Base-by-base conservation (phyloP, 768 basidiomycete species). In the Kwoniella heveanensis region DNA sequence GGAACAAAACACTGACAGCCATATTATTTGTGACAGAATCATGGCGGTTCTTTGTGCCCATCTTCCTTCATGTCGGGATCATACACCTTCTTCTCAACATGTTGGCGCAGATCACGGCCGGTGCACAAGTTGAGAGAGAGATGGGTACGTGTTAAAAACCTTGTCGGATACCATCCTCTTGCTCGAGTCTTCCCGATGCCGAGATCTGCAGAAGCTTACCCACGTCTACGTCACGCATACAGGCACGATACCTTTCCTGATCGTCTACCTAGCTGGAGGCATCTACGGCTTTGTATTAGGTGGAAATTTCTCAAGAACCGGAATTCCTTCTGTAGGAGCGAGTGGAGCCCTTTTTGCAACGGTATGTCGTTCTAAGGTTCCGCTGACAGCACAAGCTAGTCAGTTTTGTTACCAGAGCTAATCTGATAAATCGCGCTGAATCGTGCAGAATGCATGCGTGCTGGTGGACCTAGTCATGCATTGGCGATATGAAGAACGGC, bases 11-110 rank as follows among this genome's bases (percentile, higher is more conserved):
- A n/a, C n/a, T n/a, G n/a, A n/a, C n/a, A n/a, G n/a, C n/a, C n/a
- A n/a, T n/a, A n/a, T n/a, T n/a, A n/a, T n/a, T 48, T 24, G 58
- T 21, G 12, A 22, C 61, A 69, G 70, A 58, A 46, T 68, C 62
- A 26, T 48, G 51, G 69, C 90, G 91, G 66, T 94, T 94, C 74
- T 88, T 93, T 69, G 87, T 88, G 1, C 85, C 93, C 9, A 89
- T 95, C 54, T 96, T 98, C 76, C 81, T 97, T 5, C 95, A 98
- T 70, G 96, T 92, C 12, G 95, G 95, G n/a, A 83, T 99, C 61
- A 83, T 99, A n/a, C 95, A 99, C 77, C 83, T 95, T 36, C 68
- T 88, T 3, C 75, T 99, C 64, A 99, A 99, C 76, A 89, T 97
- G 88, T 77, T 94, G 27, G 93, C 88, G 15, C 94, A 95, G 71